Evolutionary conservation across 345 rosid genomes (phyloP).

Genomic region (Syzygium grande): DNA sequence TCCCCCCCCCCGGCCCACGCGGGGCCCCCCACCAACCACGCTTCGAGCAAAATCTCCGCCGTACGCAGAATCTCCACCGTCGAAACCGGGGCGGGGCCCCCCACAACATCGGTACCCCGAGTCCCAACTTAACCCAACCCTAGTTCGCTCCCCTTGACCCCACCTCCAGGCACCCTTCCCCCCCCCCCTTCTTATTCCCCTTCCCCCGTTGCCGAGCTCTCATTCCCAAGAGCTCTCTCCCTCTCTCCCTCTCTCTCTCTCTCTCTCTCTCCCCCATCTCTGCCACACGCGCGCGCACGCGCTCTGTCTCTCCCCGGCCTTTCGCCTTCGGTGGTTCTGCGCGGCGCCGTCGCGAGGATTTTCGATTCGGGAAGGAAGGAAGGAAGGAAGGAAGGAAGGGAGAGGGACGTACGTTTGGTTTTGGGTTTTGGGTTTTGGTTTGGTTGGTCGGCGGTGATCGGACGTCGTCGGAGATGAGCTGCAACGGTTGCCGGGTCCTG

Average conservation of each 20-base stretch:
- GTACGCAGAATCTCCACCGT: not conserved
- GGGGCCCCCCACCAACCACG: not conserved
- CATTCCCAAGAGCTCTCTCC: not conserved
- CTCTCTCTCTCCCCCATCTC: not conserved
- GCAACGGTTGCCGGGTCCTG: slow-evolving; percentile 79
- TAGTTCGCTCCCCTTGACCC: slow-evolving; percentile 10
- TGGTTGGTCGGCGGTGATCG: not conserved
- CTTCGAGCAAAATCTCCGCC: not conserved
- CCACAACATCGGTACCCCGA: not conserved
- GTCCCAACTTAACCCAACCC: slow-evolving; percentile 20
- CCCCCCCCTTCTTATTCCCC: not conserved
- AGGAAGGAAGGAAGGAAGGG: not conserved
- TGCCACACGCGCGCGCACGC: not conserved
- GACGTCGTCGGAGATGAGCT: slow-evolving; percentile 42
- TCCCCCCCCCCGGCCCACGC: not conserved
- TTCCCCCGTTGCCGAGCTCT: not conserved
- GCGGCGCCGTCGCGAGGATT: not conserved
- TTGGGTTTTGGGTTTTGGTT: too few relatives aligned
- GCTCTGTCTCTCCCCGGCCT: not conserved
- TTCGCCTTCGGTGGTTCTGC: not conserved
- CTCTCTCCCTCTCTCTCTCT: not conserved
- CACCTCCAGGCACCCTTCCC: slow-evolving; percentile 3
- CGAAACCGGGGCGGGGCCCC: not conserved
- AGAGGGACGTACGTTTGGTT: not conserved
- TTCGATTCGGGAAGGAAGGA: not conserved